Conservation (phyloP, 2,329 filamentous ascomycete genomes). For the Fusarium sulawesiense region DNA sequence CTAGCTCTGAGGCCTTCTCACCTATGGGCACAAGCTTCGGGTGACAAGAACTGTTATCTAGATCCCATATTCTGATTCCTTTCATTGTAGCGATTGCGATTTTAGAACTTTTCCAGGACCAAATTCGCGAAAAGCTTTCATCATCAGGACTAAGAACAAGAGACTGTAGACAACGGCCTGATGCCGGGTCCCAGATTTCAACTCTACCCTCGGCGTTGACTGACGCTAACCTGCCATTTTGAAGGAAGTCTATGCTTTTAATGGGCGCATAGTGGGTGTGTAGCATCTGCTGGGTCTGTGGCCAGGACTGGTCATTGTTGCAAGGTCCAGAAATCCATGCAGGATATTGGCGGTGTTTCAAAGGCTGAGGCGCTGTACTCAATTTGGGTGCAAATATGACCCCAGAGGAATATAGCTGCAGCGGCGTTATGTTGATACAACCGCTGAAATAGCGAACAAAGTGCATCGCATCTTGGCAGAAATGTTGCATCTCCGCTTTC, state of each 20-base stretch:
- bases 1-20: too few relatives aligned
- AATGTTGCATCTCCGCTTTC: accelerated
- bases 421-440: not conserved
- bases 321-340: too few relatives aligned
- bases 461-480: not conserved
- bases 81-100: accelerated
- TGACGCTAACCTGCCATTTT: too few relatives aligned
- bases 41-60: too few relatives aligned
- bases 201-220: accelerated
- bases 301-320: accelerated
- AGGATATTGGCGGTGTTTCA: accelerated
- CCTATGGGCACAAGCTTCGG: accelerated
- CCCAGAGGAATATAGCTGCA: not conserved
- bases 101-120: too few relatives aligned
- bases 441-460: not conserved
- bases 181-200: too few relatives aligned
- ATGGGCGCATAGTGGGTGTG: accelerated
- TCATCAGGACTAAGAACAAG: accelerated
- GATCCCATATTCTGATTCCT: too few relatives aligned
- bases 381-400: not conserved
- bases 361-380: not conserved
- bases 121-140: accelerated
- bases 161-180: too few relatives aligned
- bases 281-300: too few relatives aligned
- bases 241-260: too few relatives aligned